Conservation (phyloP, 1,284 basidiomycete genomes). For the Moesziomyces antarcticus region DNA sequence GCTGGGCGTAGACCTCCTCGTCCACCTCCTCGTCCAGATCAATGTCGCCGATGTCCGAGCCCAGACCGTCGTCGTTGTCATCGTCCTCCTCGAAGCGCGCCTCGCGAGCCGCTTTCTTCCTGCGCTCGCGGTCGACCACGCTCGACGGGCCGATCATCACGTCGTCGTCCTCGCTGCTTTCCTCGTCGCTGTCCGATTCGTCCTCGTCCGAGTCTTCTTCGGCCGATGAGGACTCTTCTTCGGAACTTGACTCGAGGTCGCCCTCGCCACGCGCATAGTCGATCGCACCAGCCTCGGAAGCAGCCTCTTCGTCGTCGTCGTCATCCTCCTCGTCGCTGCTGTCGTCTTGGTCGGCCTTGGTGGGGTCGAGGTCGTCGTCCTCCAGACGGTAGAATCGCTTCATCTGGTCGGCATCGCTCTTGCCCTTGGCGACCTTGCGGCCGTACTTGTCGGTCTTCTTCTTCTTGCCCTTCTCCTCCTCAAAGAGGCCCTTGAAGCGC, state of each 20-base stretch:
- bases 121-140: conserved; percentile 41
- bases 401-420: conserved; percentile 53
- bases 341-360: conserved; percentile 54
- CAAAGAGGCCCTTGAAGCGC: conserved; percentile 78
- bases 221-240: conserved; percentile 49
- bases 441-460: conserved; percentile 90
- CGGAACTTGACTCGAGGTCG: conserved; percentile 56
- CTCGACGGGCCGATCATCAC: conserved; percentile 54
- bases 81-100: conserved; percentile 37
- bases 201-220: conserved; percentile 35
- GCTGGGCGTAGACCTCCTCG: conserved; percentile 73
- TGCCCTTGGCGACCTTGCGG: conserved; percentile 72
- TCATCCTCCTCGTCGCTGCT: conserved; percentile 41
- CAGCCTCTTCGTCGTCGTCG: conserved; percentile 22
- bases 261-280: conserved; percentile 87
- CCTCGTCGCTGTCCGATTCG: conserved; percentile 73
- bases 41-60: conserved; percentile 69
- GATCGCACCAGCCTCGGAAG: conserved; percentile 57
- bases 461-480: conserved; percentile 45
- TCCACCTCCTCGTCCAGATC: conserved; percentile 78
- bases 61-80: conserved; percentile 46
- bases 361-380: conserved; percentile 70
- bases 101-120: conserved; percentile 18
- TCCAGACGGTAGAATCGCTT: conserved; percentile 60
- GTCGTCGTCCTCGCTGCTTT: conserved; percentile 59